A percentile compares a stretch with the other conserved stretches of the same genome.
Conservation (phyloP, 495 filamentous ascomycete genomes). For the Amphirosellinia nigrospora region DNA sequence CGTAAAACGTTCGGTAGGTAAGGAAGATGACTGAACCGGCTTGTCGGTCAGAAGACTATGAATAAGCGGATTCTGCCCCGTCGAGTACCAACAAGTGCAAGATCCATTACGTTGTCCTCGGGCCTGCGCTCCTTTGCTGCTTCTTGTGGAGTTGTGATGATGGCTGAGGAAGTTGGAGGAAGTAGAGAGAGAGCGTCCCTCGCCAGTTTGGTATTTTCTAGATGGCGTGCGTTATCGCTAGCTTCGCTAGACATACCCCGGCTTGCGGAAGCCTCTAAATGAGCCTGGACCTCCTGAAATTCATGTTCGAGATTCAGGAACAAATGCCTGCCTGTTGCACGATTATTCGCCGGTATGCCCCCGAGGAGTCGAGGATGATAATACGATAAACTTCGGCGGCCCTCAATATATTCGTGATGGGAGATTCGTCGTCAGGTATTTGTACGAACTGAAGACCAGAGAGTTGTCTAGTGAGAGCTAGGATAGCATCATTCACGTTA, state of each 20-base stretch:
- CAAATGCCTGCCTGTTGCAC: slow-evolving; percentile 74
- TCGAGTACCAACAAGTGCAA: slow-evolving; percentile 64
- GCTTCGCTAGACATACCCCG: slow-evolving; percentile 17
- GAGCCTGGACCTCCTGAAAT: slow-evolving; percentile 66
- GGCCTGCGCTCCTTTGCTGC: slow-evolving; percentile 62
- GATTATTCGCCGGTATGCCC: slow-evolving; percentile 76
- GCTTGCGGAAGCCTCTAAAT: slow-evolving; percentile 51
- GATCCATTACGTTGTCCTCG: slow-evolving; percentile 52
- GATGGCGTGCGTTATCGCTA: slow-evolving; percentile 49
- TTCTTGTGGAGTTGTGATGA: slow-evolving; percentile 85
- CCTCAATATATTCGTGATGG: slow-evolving; percentile 50
- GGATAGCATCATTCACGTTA: slow-evolving; percentile 68
- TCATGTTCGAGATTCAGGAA: slow-evolving; percentile 98
- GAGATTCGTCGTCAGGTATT: slow-evolving; percentile 51
- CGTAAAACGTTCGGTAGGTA: slow-evolving; percentile 70
- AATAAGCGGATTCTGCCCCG: slow-evolving; percentile 88
- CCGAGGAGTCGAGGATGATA: slow-evolving; percentile 89
- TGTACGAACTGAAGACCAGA: slow-evolving; percentile 60
- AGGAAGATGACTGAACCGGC: slow-evolving; percentile 85
- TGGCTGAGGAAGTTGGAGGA: slow-evolving; percentile 82
- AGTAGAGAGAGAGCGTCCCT: slow-evolving; percentile 73
- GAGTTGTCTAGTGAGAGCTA: slow-evolving; percentile 76
- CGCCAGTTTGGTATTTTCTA: slow-evolving; percentile 76
- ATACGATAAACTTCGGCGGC: slow-evolving; percentile 77
- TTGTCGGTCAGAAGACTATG: slow-evolving; percentile 97